Evolutionary conservation across 192 early-diverging fungal species (phyloP).

Genomic region (Phlyctochytrium bullatum): DNA sequence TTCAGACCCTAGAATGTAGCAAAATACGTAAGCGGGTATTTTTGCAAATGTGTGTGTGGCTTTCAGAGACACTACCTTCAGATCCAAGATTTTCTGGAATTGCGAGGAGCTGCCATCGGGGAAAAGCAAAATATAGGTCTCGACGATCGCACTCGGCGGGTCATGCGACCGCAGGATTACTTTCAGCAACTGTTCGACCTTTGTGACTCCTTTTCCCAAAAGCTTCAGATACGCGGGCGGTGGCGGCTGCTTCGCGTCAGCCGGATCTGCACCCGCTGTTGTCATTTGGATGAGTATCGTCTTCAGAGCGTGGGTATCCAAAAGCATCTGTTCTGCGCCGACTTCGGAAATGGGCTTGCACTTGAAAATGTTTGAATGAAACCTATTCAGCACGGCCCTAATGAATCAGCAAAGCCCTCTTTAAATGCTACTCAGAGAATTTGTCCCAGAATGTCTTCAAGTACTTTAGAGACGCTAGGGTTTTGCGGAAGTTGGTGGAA

Average conservation of each 20-base stretch:
- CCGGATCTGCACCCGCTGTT: conserved; percentile 39
- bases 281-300: conserved; percentile 75
- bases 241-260: conserved; percentile 34
- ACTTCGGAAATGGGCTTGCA: conserved; percentile 87
- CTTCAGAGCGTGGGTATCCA: conserved; percentile 93
- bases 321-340: conserved; percentile 90
- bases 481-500: conserved; percentile 56
- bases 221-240: conserved; percentile 78
- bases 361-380: conserved; percentile 64
- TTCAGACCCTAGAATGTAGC: conserved; percentile 34
- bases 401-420: not conserved
- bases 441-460: conserved; percentile 90
- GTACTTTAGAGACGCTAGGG: conserved; percentile 70
- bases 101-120: conserved; percentile 62
- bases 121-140: conserved; percentile 86
- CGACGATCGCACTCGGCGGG: conserved; percentile 78
- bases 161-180: conserved; percentile 81
- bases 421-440: conserved; percentile 69
- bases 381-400: conserved; percentile 71
- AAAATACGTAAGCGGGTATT: not conserved
- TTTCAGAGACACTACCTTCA: conserved; percentile 60
- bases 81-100: conserved; percentile 78
- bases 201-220: conserved; percentile 75
- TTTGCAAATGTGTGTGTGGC: not conserved
- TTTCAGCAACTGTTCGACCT: conserved; percentile 86